A percentile compares a stretch with the other conserved stretches of the same genome.
phyloP scores from a whole-genome alignment of 2,329 filamentous ascomycete genomes.

The Colletotrichum shisoi region DNA sequence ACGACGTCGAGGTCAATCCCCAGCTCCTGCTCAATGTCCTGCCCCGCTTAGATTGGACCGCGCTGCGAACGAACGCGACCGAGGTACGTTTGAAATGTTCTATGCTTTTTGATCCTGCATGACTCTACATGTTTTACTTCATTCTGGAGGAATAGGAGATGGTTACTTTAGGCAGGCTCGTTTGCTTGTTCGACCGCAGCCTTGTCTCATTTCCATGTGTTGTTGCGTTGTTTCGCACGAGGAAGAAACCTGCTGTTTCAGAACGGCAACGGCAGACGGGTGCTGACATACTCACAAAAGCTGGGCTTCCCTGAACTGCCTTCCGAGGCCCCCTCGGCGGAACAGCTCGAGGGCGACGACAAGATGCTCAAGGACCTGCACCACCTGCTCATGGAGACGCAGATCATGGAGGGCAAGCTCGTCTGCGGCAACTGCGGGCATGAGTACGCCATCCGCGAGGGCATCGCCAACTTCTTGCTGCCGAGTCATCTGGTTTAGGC shows the following conservation, averaged over 20 bases:
- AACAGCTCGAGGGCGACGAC: slow-evolving; percentile 70
- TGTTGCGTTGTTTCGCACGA: background rate
- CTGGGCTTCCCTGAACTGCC: slow-evolving; percentile 81
- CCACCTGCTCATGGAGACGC: slow-evolving; percentile 83
- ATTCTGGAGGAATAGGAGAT: no score
- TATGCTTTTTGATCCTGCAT: background rate
- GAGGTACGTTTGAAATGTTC: slow-evolving; percentile 67
- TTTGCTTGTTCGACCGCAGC: background rate
- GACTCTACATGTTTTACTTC: background rate
- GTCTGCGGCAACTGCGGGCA: slow-evolving; percentile 92
- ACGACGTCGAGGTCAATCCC: slow-evolving; percentile 82
- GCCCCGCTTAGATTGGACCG: slow-evolving; percentile 87
- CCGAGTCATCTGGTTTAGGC: slow-evolving; percentile 83
- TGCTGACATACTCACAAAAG: slow-evolving; percentile 53
- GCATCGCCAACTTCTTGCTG: slow-evolving; percentile 94
- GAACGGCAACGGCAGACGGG: background rate
- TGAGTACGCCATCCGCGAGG: slow-evolving; percentile 93
- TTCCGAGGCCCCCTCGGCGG: slow-evolving; percentile 66
- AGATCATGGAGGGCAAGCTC: slow-evolving; percentile 86
- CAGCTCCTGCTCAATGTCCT: slow-evolving; percentile 85
- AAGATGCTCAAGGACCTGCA: slow-evolving; percentile 81
- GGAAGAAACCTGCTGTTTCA: background rate
- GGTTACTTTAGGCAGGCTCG: background rate
- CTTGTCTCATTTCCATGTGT: background rate
- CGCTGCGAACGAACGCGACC: slow-evolving; percentile 74